Evolutionary conservation across 305 asterid species (phyloP).

Genomic region (Rubia tinctorum): DNA sequence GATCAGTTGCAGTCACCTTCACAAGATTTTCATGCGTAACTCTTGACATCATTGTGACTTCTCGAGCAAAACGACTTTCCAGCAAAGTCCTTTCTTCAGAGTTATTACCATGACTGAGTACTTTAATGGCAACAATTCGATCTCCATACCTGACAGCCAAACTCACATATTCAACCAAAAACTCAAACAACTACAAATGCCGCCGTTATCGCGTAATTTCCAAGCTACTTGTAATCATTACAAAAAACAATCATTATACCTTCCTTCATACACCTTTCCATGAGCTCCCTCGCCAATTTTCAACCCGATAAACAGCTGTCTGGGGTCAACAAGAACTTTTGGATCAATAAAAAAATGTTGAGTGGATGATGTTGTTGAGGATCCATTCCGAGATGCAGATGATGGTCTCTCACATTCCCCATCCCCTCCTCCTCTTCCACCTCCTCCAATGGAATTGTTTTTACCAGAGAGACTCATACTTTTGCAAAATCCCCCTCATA

Average conservation of each 20-base stretch:
- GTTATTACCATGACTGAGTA: constrained; percentile 68
- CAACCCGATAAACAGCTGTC: constrained; percentile 67
- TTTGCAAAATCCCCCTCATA: constrained; percentile 40
- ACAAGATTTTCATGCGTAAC: constrained; percentile 94
- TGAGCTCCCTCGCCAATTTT: constrained; percentile 96
- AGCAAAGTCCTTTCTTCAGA: constrained; percentile 68
- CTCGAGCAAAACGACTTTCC: constrained; percentile 82
- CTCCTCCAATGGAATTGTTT: constrained; percentile 23
- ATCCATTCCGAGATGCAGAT: constrained; percentile 51
- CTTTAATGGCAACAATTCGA: constrained; percentile 86
- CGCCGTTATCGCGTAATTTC: background rate
- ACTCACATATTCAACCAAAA: background rate
- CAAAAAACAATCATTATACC: constrained; percentile 32
- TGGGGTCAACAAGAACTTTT: constrained; percentile 82
- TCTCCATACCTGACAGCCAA: constrained; percentile 58
- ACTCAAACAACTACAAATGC: background rate
- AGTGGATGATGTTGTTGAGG: constrained; percentile 34
- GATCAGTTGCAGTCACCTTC: constrained; percentile 41
- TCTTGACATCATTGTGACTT: constrained; percentile 89
- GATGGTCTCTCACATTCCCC: constrained; percentile 31
- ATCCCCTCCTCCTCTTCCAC: constrained; percentile 46
- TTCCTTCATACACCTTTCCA: constrained; percentile 94
- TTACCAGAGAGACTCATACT: constrained; percentile 77
- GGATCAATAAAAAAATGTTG: constrained; percentile 55
- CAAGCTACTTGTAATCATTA: background rate